Conservation (phyloP, 1,139 yeast species). For the Suhomyces bokatorum region DNA sequence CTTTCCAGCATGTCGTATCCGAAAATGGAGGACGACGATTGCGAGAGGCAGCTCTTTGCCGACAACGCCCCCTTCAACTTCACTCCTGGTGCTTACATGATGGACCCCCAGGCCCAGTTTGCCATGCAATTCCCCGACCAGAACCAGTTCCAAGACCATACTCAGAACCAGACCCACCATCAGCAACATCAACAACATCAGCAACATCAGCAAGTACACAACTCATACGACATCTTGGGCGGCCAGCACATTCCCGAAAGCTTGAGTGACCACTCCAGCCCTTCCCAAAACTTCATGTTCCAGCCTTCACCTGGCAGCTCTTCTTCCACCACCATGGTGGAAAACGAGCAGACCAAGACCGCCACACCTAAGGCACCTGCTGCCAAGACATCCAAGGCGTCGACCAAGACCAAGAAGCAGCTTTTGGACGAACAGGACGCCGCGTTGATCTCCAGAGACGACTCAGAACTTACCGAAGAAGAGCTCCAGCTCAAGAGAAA, state of each 20-base stretch:
- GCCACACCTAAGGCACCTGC: background rate
- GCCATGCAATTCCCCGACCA: background rate
- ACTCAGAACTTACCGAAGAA: conserved; percentile 45
- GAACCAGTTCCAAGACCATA: too few species aligned
- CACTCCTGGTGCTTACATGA: conserved; percentile 1
- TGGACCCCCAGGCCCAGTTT: conserved; percentile 1
- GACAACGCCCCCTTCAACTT: conserved; percentile 8
- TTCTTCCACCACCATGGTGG: conserved; percentile 9
- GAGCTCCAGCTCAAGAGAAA: conserved; percentile 59
- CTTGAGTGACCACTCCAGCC: conserved; percentile 13
- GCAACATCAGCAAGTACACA: background rate
- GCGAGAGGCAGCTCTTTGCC: conserved; percentile 6
- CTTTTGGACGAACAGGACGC: conserved; percentile 41
- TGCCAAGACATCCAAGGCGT: background rate
- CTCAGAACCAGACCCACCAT: background rate
- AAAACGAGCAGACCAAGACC: conserved; percentile 1
- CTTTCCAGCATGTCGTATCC: background rate
- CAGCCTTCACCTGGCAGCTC: conserved; percentile 15
- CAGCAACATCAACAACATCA: too few species aligned
- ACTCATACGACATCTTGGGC: conserved; percentile 3
- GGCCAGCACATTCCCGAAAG: conserved; percentile 8
- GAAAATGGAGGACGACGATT: conserved; percentile 5
- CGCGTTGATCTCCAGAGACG: conserved; percentile 40
- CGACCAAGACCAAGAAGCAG: conserved; percentile 27
- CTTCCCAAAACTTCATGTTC: conserved; percentile 6